Percentiles rank a stretch among this genome's conserved stretches.
Evolutionary conservation across 2,329 filamentous ascomycete genomes (phyloP).

Genomic region (Colletotrichum lindemuthianum): DNA sequence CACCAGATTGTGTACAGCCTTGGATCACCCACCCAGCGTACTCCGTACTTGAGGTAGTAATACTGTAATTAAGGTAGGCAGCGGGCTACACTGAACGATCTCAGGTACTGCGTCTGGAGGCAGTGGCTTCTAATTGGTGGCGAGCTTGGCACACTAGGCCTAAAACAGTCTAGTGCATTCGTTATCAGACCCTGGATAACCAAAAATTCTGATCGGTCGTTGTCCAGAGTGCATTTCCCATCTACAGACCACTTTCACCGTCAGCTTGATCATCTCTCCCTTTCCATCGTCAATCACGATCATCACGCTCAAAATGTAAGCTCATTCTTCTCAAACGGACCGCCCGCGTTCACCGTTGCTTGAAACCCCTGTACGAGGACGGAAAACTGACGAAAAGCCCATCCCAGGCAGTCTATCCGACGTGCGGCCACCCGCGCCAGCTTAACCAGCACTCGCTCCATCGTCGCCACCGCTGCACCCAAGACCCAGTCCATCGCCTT

Average conservation of each 20-base stretch:
- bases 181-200: conserved; percentile 11
- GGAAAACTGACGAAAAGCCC: not conserved
- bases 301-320: conserved; percentile 19
- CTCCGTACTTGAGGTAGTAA: too few species aligned
- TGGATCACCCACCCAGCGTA: too few species aligned
- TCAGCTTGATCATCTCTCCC: not conserved
- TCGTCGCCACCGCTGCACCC: conserved; percentile 18
- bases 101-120: too few species aligned
- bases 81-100: too few species aligned
- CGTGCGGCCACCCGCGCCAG: conserved; percentile 31
- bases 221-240: not conserved
- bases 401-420: conserved; percentile 33
- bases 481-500: conserved; percentile 29
- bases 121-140: too few species aligned
- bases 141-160: too few species aligned
- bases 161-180: conserved; percentile 4
- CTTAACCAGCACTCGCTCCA: conserved; percentile 23
- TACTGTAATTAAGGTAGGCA: too few species aligned
- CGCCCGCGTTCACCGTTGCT: too few species aligned
- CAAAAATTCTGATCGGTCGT: conserved; percentile 23
- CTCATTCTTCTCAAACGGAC: not conserved
- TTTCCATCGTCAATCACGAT: not conserved
- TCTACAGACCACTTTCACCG: conserved; percentile 4
- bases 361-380: too few species aligned
- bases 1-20: too few species aligned